Evolutionary conservation across 148 eudicot genomes (phyloP), one percentile per base, ranked within the genome.

Genomic region (Mesembryanthemum crystallinum): DNA sequence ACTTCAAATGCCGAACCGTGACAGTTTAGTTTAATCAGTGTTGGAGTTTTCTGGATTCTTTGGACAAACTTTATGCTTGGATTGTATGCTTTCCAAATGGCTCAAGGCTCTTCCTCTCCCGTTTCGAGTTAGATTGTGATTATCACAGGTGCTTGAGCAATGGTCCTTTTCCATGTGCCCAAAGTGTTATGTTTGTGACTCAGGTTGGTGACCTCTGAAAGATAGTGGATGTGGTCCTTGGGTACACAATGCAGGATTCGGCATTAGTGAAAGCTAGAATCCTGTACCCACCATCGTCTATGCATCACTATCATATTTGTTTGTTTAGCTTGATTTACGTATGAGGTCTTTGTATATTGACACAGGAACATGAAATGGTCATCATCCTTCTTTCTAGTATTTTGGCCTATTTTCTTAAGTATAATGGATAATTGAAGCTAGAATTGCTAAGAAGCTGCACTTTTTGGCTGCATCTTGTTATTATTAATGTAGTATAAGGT

Each of bases 381-480:
- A 29, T 35, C 14, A 11, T 45, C 21, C 29, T 11, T 57, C 1
- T 52, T 49, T 29, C 27, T 27, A 21, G 47, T 58, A 58, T 43
- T 47, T 67, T 55, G 73, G 24, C 39, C 45, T 67, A 20, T 73
- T 35, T 58, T 11, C 11, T 62, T 32, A 24, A 25, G 1, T 8
- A 51, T 51, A 25, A 25, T 62, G 70, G 27, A 72, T 60, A 25
- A 28, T 13, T 54, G 21, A 43, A 25, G 73, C 33, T 8, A 10
- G 71, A 63, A 66, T 64, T 75, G 69, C 75, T 17, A 47, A 62
- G 82, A 75, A 80, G 65, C 32, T 80, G 75, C 71, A 52, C 12
- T 80, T 23, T 18, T 80, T 75, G 76, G 72, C 79, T 80, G 59
- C 71, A 69, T 80, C 45, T 42, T 57, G 39, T 15, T 75, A 55